Evolutionary conservation across 192 early-diverging fungal genomes (phyloP).

Genomic region (Umbelopsis sp.): DNA sequence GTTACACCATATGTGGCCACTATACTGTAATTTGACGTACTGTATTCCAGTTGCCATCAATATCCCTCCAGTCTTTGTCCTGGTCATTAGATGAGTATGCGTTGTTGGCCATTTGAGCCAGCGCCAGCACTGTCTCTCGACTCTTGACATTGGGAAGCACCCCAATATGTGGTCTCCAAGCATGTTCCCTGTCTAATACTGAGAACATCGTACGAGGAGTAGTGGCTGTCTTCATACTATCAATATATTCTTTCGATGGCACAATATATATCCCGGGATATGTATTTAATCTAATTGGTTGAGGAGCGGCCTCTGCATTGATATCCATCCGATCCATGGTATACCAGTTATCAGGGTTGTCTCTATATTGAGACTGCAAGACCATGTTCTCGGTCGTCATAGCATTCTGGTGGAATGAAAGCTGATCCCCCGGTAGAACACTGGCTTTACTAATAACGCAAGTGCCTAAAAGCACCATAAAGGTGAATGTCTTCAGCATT

Average conservation of each 20-base stretch:
- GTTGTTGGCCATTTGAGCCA: conserved; percentile 83
- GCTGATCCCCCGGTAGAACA: neutral
- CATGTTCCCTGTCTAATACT: neutral
- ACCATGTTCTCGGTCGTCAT: neutral
- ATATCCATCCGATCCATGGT: conserved; percentile 4
- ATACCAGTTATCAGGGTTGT: neutral
- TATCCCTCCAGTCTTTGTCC: conserved; percentile 61
- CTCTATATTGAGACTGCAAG: neutral
- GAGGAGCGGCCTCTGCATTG: neutral
- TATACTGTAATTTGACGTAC: conserved; percentile 39
- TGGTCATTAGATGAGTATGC: conserved; percentile 69
- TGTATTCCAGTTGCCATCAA: conserved; percentile 61
- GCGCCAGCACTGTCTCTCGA: conserved; percentile 66
- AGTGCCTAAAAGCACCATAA: neutral
- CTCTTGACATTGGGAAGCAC: conserved; percentile 71
- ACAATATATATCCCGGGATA: neutral
- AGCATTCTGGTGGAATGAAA: neutral
- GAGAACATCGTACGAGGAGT: conserved; percentile 3
- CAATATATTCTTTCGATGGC: neutral
- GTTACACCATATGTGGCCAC: neutral
- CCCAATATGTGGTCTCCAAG: conserved; percentile 2
- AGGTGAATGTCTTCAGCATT: conserved; percentile 4
- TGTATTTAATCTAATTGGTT: neutral
- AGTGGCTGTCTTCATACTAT: neutral
- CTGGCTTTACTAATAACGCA: neutral